A percentile compares a stretch with the other conserved stretches of the same genome.
Conservation (phyloP, 306 rosid genomes). For the barrel medic (Medicago truncatula) region MtrunA17r5.0-ANR NC_053049.1:44383001-44383500, state of each 20-base stretch:
- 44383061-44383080: not conserved
- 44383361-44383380: slow-evolving; percentile 73
- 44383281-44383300: slow-evolving; percentile 95
- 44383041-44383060: not conserved
- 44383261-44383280: slow-evolving; percentile 89
- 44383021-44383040: not conserved
- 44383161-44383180: slow-evolving; percentile 69
- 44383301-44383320: slow-evolving; percentile 95
- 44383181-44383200: slow-evolving; percentile 77
- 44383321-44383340: slow-evolving; percentile 82
- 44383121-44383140: slow-evolving; percentile 54
- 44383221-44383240: slow-evolving; percentile 94
- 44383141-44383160: slow-evolving; percentile 68
- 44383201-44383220: slow-evolving; percentile 90
- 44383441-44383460: slow-evolving; percentile 87
- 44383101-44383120: slow-evolving; percentile 17
- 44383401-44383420: slow-evolving; percentile 94
- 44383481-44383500: slow-evolving; percentile 40
- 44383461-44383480: slow-evolving; percentile 68
- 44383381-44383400: slow-evolving; percentile 62
- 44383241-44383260: slow-evolving; percentile 87
- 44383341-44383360: slow-evolving; percentile 92
- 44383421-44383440: slow-evolving; percentile 89
- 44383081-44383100: not conserved
- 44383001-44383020: not conserved